Evolutionary conservation across 495 filamentous ascomycete species (phyloP).

Genomic region (Neurospora africana): DNA sequence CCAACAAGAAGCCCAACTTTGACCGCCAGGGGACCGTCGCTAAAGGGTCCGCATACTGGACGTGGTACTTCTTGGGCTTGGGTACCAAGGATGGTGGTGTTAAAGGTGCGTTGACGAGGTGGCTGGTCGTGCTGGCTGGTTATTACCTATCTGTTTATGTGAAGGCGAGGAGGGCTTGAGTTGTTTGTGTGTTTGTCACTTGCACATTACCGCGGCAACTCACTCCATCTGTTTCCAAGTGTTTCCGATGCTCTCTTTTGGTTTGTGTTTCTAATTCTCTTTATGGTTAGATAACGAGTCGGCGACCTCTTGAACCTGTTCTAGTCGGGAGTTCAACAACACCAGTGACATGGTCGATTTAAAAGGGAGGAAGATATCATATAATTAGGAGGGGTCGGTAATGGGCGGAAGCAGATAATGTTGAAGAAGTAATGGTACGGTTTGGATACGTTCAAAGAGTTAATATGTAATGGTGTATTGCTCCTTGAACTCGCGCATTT

Average conservation of each 20-base stretch:
- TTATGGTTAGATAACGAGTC: background rate
- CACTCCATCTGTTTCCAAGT: background rate
- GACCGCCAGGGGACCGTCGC: conserved; percentile 62
- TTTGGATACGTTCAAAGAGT: background rate
- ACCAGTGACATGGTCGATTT: background rate
- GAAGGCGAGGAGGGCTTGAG: background rate
- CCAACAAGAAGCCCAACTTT: conserved; percentile 60
- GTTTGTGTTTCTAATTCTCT: background rate
- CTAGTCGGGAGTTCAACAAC: background rate
- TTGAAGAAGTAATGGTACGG: background rate
- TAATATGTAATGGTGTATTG: background rate
- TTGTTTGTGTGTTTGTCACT: background rate
- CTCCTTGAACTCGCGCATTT: background rate
- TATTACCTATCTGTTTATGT: conserved; percentile 9
- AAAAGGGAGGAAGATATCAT: background rate
- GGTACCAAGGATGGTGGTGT: conserved; percentile 29
- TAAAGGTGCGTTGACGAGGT: conserved; percentile 40
- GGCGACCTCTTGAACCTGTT: background rate
- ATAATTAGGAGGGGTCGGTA: background rate
- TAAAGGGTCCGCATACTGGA: conserved; percentile 38
- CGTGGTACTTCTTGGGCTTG: conserved; percentile 31
- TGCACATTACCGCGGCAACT: background rate
- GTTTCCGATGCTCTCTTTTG: background rate
- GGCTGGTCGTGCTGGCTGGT: conserved; percentile 29
- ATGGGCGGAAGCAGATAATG: background rate